Percentiles rank a stretch among this genome's conserved stretches.
phyloP scores from a whole-genome alignment of 257 asterid genomes.

The Solanum rostratum region DNA sequence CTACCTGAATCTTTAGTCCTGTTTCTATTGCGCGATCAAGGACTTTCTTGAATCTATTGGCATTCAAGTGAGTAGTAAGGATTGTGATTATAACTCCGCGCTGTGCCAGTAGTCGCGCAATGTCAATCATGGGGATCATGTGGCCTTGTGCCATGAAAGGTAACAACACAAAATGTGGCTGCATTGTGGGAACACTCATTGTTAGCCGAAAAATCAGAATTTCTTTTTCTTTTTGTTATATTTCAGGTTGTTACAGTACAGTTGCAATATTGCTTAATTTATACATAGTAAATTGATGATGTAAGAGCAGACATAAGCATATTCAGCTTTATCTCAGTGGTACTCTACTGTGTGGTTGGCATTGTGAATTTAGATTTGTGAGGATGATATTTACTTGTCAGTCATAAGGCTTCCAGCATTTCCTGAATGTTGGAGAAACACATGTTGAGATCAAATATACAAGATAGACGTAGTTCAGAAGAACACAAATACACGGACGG shows the following conservation, averaged over 20 bases:
- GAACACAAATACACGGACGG: not conserved
- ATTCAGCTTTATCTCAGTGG: not conserved
- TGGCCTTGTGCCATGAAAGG: conserved; percentile 25
- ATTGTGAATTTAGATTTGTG: not conserved
- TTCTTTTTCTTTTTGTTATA: not conserved
- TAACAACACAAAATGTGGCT: conserved; percentile 11
- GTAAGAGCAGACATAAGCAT: conserved; percentile 3
- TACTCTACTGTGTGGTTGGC: not conserved
- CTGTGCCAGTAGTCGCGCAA: conserved; percentile 2
- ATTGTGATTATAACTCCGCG: not conserved
- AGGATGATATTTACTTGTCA: not conserved
- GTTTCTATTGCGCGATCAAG: not conserved
- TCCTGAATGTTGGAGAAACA: not conserved
- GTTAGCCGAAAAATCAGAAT: not conserved
- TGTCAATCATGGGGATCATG: conserved; percentile 13
- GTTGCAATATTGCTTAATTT: not conserved
- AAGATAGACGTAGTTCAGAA: not conserved
- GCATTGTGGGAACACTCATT: not conserved
- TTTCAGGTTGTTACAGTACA: not conserved
- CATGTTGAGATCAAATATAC: not conserved
- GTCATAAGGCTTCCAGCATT: not conserved
- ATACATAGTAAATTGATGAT: not conserved
- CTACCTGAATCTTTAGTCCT: conserved; percentile 5
- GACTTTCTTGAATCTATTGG: not conserved
- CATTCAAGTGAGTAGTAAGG: conserved; percentile 10